Base-by-base conservation (phyloP, 768 basidiomycete genomes). In the Suillus weaverae region DNA sequence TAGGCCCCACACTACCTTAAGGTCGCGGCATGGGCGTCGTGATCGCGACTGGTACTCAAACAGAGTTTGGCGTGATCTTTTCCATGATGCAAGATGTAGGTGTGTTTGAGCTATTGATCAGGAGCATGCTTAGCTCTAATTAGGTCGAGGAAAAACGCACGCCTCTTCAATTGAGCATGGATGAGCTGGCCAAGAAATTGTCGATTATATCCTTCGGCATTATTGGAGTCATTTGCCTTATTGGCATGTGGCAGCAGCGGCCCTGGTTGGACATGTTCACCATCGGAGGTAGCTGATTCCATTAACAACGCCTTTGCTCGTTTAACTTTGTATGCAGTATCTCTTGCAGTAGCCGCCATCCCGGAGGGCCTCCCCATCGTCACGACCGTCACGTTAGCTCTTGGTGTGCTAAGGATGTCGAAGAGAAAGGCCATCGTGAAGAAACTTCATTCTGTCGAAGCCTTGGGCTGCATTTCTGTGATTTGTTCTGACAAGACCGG, bases 201-300 rank as follows among this genome's bases (percentile, higher is more conserved):
- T 97, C 95, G 1, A 80, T 94, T 33, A 73, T 95, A 65, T 97
- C 95, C 4, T 98, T 99, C 68, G 91, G 87, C n/a, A 84, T 98
- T 59, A 99, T 99, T 68, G 96, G 96, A 5, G 74, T 97, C 41
- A 99, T 99, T 59, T 93, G 92, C 76, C 76, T 98, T 61, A 89
- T 98, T 67, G 97, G 96, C 9, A 87, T 96, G 18, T 78, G 89
- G 67, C 96, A 98, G 72, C 81, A 86, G 44, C 83, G 97, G 22
- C 85, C 90, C 11, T 97, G 95, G 96, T 79, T 98, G 13, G 96
- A 97, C 55, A 99, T 98, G 97, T 98, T 99, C 73, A 99, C 96
- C 10, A 99, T 99, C 67, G 96, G 96, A 81, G 95, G 95, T 96
- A 71, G 61, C 87, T 76, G 39, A 46, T 55, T 22, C 32, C 51